Percentiles rank a stretch among this genome's conserved stretches.
phyloP scores from a whole-genome alignment of 768 basidiomycete genomes.

The Serendipita vermifera region DNA sequence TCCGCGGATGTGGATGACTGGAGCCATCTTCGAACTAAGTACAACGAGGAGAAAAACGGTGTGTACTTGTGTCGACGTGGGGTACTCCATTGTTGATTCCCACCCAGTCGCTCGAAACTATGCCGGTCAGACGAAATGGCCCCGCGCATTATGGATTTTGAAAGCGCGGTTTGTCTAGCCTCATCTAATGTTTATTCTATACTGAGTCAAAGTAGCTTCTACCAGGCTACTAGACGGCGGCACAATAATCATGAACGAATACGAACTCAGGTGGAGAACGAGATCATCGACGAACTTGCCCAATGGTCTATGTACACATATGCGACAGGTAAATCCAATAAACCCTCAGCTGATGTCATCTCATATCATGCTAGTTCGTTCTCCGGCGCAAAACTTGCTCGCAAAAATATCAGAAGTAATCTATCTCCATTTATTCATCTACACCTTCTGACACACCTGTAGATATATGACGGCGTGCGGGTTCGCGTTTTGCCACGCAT shows the following conservation, averaged over 20 bases:
- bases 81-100: conserved; percentile 9
- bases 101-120: conserved; percentile 46
- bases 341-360: no score
- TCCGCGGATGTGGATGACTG: conserved; percentile 24
- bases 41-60: conserved; percentile 12
- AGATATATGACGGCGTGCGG: conserved; percentile 60
- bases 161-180: conserved; percentile 40
- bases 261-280: conserved; percentile 45
- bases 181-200: not conserved
- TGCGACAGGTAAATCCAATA: conserved; percentile 29
- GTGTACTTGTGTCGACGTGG: conserved; percentile 2
- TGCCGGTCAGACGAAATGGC: conserved; percentile 63
- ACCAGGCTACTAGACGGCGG: conserved; percentile 47
- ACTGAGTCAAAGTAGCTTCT: conserved; percentile 13
- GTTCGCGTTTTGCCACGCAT: conserved; percentile 47
- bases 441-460: not conserved
- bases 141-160: conserved; percentile 53
- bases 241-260: conserved; percentile 65
- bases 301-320: conserved; percentile 74
- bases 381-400: not conserved
- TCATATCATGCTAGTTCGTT: not conserved
- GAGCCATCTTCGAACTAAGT: conserved; percentile 13
- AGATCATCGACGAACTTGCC: conserved; percentile 54
- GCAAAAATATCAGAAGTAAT: not conserved
- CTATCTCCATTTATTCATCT: not conserved